Percentiles rank a stretch among this genome's conserved stretches.
phyloP scores from a whole-genome alignment of 352 stramenopile genomes.

The Phytophthora idaei region DNA sequence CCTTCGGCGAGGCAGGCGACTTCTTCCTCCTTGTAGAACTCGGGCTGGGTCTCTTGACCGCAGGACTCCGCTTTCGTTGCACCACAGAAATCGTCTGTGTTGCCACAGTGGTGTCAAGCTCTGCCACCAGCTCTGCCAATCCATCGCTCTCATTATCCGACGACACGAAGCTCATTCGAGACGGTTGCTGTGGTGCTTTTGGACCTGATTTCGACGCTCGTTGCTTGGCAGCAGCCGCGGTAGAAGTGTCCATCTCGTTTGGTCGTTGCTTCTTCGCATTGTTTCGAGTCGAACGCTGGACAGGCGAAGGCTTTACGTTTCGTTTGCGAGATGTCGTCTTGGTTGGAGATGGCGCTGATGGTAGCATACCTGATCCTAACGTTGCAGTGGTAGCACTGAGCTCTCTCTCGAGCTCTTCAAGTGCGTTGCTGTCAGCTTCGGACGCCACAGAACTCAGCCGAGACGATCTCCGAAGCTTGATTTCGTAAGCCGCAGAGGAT shows the following conservation, averaged over 20 bases:
- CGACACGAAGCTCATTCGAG: constrained; percentile 22
- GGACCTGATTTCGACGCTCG: background rate
- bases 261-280: constrained; percentile 17
- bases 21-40: constrained; percentile 8
- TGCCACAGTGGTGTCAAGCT: constrained; percentile 36
- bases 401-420: constrained; percentile 42
- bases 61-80: background rate
- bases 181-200: constrained; percentile 9
- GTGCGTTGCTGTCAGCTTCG: constrained; percentile 37
- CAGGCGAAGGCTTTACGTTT: constrained; percentile 2
- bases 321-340: constrained; percentile 7
- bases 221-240: constrained; percentile 5
- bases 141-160: constrained; percentile 58
- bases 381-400: constrained; percentile 17
- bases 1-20: constrained; percentile 2
- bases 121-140: constrained; percentile 48
- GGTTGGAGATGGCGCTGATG: constrained; percentile 1
- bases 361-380: background rate
- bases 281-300: constrained; percentile 13
- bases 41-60: background rate
- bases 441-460: constrained; percentile 27
- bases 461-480: constrained; percentile 17
- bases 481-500: background rate
- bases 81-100: background rate
- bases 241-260: constrained; percentile 8